Evolutionary conservation across 805 yeast genomes (phyloP), one percentile per base, ranked within the genome.

Genomic region (Saturnispora kantuleensis): DNA sequence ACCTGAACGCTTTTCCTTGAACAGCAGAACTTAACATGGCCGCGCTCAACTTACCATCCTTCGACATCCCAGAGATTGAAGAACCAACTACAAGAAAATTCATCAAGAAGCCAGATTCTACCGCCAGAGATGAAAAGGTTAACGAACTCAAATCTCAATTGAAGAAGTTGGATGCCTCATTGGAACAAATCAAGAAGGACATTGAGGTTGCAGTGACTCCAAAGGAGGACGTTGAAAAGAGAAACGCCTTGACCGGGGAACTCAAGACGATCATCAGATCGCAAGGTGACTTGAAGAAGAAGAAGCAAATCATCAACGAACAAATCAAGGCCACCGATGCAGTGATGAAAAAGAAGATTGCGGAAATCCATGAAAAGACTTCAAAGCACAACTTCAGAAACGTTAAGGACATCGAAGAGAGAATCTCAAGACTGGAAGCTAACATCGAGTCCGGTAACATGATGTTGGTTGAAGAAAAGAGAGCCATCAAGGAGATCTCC

Each of bases 381-480:
- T 73, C 86, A 47, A 85, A 83, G 67, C 71, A 75, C 65, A 76
- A 68, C 52, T 89, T 77, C 73, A 80, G 79, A 62, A 67, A 70
- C 39, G 75, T 73, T 49, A 79, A 68, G 32, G 94, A 84, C 50
- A 81, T 84, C 53, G 88, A 84, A 54, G 68, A 69, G 47, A 77
- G 81, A 63, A 71, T 84, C 57, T 60, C 62, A 47, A 70, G 69
- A 52, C 75, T 87, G 58, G 97, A 93, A 62, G 74, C 72, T 36
- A 70, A 74, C 53, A 81, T 93, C 50, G 85, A 84, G 45, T 66
- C 83, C 41, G 97, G 97, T 51, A 66, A 73, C 38, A 71, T 93
- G 61, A 77, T 85, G 56, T 77, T 93, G 58, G 97, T 88, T 44
- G 96, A 90, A 51, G 99, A 93, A 74, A 82, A 86, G 70, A 74